Evolutionary conservation across 2,329 filamentous ascomycete species (phyloP), one percentile per base, ranked within the genome.

Genomic region (Pseudogymnoascus sp.): DNA sequence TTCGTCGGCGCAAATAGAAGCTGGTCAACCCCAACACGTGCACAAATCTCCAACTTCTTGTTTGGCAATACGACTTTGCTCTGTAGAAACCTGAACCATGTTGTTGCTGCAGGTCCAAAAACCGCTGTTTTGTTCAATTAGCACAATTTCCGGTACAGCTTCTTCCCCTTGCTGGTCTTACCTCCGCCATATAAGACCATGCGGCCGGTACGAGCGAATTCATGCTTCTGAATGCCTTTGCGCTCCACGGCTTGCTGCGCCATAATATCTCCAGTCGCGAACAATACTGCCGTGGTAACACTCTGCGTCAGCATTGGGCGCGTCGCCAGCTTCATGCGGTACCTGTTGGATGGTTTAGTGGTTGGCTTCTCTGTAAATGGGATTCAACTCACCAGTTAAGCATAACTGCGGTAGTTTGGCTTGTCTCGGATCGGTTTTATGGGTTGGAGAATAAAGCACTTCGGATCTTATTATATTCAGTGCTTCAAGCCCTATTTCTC

Each of bases 161-260:
- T 22, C 6, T 50, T 18, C 47, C 47, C 28, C 28, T 32, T 54
- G 28, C 9, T 32, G 28, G 20, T 79, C 82, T 70, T 76, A 89
- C 87, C 79, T 65, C 89, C 89, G 65, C 90, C 90, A 72, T 94
- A 94, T 63, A 87, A 76, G 43, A 85, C 85, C 90, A 95, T 94
- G 68, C 90, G 86, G 9, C 80, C 86, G 30, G 89, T 92, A 60
- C 90, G 83, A 28, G 77, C 76, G 37, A 85, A 68, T 70, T 93
- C 88, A 73, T 99, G 93, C 66, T 89, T 88, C 67, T 87, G 76
- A 25, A 89, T 67, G 16, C 91, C 92, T 70, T 82, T 86, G 74
- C 85, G 87, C 77, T 97, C 93, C 63, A 99, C 89, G 35, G 85
- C 80, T 76, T 97, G 93, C 76, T 99, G 94, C 37, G 94, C 91